Evolutionary conservation across 2,329 filamentous ascomycete species (phyloP), one percentile per base, ranked within the genome.

Genomic region (Claviceps sp.): DNA sequence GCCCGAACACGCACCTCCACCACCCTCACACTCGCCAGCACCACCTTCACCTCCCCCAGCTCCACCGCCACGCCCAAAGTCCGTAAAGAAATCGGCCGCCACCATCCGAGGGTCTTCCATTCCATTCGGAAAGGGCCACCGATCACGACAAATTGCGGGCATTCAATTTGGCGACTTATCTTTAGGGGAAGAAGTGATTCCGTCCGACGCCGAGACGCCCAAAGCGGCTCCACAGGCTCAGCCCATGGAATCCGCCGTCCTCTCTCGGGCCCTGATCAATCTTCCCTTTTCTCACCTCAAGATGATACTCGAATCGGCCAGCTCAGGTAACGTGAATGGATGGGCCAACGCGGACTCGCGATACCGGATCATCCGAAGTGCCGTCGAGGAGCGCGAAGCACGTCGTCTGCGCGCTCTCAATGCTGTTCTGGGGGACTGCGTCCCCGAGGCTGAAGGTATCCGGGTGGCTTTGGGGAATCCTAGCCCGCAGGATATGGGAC

Each of bases 131-230:
- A 64, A 60, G 49, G 62, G 61, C 7, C 72, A 67, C 50, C 65
- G 79, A 49, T 73, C 75, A 47, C 66, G 67, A 41, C 76, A 81
- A 26, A 69, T 85, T 11, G 77, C 75, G 55, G 76, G 74, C 55
- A 86, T 88, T 50, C 79, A 81, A 55, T 88, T 88, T 60, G 85
- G 85, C n/a, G 83, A 87, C 57, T 68, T 84, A 20, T 70, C 78
- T 59, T 48, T 69, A 55, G 54, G 59, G 0, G 64, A 66, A 22
- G 59, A 59, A 22, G 53, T 60, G 22, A 57, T 56, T 37, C 59
- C 56, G 8, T 45, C 58, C 9, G 57, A 58, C 7, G 63, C 67
- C 3, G 68, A 69, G 38, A 62, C 59, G 42, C 63, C 62, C 6
- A 62, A 58, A 20, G 58, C 58, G 5, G 54, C 59, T 7, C 60